These are phyloP conservation scores for Physcomitrellopsis africana DNA, from an alignment of 225 moss, liverwort and hornwort genomes.

Conservation along the genomic window DNA sequence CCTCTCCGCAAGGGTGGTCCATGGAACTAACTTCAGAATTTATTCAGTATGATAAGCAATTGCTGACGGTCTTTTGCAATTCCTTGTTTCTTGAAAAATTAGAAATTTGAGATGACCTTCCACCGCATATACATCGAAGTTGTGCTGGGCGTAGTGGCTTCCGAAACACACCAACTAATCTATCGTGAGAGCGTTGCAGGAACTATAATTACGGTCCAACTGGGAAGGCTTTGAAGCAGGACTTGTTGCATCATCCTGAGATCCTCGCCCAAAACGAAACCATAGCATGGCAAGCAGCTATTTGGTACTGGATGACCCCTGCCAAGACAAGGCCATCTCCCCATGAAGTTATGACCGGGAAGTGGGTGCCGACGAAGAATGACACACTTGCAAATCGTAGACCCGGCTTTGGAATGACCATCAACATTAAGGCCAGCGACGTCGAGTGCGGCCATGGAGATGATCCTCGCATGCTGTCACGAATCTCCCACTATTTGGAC, in stretches of 20 bases:
- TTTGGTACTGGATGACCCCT: slow-evolving; percentile 86
- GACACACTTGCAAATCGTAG: slow-evolving; percentile 40
- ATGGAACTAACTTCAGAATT: no score
- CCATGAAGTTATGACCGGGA: slow-evolving; percentile 72
- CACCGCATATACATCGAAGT: no score
- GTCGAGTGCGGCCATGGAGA: slow-evolving; percentile 92
- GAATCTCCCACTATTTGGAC: slow-evolving; percentile 65
- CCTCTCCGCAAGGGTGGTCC: no score
- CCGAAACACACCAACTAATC: no score
- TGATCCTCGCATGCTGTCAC: slow-evolving; percentile 67
- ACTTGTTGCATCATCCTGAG: slow-evolving; percentile 62
- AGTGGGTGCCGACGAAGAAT: slow-evolving; percentile 56
- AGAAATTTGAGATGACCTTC: no score
- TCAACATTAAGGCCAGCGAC: slow-evolving; percentile 73
- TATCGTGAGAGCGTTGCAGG: slow-evolving; percentile 37
- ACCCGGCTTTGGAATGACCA: slow-evolving; percentile 82
- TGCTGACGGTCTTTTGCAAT: no score
- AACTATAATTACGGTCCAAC: slow-evolving; percentile 87
- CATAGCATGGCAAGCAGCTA: slow-evolving; percentile 74
- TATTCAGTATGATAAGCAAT: no score
- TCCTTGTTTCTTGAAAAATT: no score
- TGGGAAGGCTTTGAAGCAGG: slow-evolving; percentile 54
- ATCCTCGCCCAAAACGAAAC: slow-evolving; percentile 68
- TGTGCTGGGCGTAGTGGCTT: no score
- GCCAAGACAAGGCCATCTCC: slow-evolving; percentile 81